Evolutionary conservation across 139 green algal species (phyloP).

Genomic region (Chlamydomonas incerta): DNA sequence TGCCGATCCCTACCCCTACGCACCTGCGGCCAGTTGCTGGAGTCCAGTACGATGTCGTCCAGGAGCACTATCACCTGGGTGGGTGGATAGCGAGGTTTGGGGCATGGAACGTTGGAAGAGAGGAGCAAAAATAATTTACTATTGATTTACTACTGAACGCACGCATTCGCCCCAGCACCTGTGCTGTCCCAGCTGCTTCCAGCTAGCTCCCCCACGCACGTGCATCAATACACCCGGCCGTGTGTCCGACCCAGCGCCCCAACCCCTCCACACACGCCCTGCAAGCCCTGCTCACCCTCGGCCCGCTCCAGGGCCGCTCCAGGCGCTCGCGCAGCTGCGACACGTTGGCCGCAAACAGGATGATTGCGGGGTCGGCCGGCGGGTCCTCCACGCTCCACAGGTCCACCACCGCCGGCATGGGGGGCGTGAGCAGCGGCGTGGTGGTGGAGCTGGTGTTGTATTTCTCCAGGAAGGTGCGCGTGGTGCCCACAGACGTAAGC

Average conservation of each 20-base stretch:
- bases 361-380: background rate
- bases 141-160: no score
- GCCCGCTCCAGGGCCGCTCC: background rate
- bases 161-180: no score
- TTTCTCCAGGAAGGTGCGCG: conserved; percentile 11
- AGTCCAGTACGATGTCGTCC: background rate
- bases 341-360: background rate
- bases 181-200: no score
- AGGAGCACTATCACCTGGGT: background rate
- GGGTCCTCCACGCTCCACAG: conserved; percentile 16
- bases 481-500: background rate
- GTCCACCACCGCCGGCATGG: background rate
- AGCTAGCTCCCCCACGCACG: no score
- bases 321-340: background rate
- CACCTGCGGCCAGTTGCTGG: background rate
- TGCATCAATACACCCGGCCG: background rate
- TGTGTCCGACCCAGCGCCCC: background rate
- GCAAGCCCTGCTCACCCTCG: background rate
- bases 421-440: background rate
- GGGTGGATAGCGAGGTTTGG: no score
- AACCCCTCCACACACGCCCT: background rate
- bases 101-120: no score
- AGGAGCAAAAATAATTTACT: no score
- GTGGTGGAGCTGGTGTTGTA: background rate
- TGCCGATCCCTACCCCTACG: background rate